Conservation (phyloP, 495 filamentous ascomycete genomes). For the Talaromyces stipitatus region DNA sequence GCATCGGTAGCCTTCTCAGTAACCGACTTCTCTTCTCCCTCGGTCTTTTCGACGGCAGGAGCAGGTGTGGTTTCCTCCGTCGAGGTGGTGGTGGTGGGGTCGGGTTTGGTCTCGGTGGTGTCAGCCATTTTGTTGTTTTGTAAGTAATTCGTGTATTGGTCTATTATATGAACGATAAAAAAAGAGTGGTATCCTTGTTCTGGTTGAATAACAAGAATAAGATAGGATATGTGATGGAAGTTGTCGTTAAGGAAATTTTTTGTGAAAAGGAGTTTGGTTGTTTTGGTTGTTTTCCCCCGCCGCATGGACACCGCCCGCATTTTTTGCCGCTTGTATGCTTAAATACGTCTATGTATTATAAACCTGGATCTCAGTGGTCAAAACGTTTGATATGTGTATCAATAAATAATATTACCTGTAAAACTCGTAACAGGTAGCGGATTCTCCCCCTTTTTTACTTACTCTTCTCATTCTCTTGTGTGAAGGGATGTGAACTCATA, state of each 20-base stretch:
- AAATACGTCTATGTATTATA: background rate
- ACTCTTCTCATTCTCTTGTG: too few species aligned
- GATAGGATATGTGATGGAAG: background rate
- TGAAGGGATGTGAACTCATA: too few species aligned
- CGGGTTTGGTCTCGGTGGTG: constrained; percentile 39
- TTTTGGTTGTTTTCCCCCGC: constrained; percentile 3
- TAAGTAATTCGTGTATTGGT: background rate
- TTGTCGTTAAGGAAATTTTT: background rate
- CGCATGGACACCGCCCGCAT: background rate
- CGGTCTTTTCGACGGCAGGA: constrained; percentile 12
- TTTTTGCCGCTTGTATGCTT: constrained; percentile 1
- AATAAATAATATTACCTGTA: too few species aligned
- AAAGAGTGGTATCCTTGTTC: background rate
- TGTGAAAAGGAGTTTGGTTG: background rate
- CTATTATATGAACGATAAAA: background rate
- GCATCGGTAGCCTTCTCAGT: constrained; percentile 33
- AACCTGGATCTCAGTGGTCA: too few species aligned
- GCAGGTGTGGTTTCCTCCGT: constrained; percentile 20
- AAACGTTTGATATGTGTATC: too few species aligned
- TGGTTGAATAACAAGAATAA: background rate
- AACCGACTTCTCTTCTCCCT: constrained; percentile 28
- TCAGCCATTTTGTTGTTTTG: constrained; percentile 31
- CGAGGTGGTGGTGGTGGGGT: constrained; percentile 38
- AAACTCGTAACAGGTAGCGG: too few species aligned
- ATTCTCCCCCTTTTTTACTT: too few species aligned